These are phyloP conservation scores for Capronia americana DNA, from an alignment of 2,329 filamentous ascomycete species.

Conservation along the genomic window DNA sequence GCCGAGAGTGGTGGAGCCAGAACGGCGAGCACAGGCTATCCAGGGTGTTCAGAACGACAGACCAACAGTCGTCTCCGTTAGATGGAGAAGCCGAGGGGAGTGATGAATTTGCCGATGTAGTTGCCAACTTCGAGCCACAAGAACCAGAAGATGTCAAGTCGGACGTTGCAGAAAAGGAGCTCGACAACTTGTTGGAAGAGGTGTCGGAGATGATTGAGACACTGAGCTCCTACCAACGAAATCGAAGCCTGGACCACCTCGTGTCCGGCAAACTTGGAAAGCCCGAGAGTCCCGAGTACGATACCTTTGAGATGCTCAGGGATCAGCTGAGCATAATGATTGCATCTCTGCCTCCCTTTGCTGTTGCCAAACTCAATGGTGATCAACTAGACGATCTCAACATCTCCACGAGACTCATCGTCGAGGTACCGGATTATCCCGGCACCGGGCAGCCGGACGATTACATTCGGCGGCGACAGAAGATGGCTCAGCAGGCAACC, in stretches of 20 bases:
- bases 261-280: conserved; percentile 54
- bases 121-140: conserved; percentile 51
- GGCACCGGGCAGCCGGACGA: conserved; percentile 87
- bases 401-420: conserved; percentile 77
- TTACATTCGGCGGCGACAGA: conserved; percentile 59
- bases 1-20: conserved; percentile 55
- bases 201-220: conserved; percentile 67
- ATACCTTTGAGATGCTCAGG: conserved; percentile 74
- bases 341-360: conserved; percentile 78
- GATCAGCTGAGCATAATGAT: conserved; percentile 76
- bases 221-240: conserved; percentile 66
- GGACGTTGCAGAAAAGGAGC: conserved; percentile 52
- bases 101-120: conserved; percentile 50
- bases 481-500: conserved; percentile 45
- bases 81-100: conserved; percentile 40
- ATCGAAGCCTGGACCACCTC: conserved; percentile 57
- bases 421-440: conserved; percentile 74
- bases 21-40: conserved; percentile 48
- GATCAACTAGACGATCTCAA: conserved; percentile 83
- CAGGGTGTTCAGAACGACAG: conserved; percentile 24
- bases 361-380: conserved; percentile 83
- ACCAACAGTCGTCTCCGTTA: conserved; percentile 27
- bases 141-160: conserved; percentile 39
- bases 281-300: conserved; percentile 63
- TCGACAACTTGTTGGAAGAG: conserved; percentile 60